These are phyloP conservation scores for Raddia distichophylla DNA, from an alignment of 176 grass and related monocot species.

Conservation along the genomic window DNA sequence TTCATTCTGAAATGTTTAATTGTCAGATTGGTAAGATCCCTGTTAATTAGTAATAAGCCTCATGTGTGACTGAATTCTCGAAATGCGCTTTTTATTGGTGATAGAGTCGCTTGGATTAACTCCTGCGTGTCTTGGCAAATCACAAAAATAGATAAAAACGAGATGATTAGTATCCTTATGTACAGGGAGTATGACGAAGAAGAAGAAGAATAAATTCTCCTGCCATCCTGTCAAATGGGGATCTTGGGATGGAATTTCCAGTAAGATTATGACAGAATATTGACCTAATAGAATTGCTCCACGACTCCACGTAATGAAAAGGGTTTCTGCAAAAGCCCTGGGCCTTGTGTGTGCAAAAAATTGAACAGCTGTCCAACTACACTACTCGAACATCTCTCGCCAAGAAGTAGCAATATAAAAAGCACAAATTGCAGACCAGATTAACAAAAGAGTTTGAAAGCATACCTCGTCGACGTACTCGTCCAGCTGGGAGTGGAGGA, in stretches of 20 bases:
- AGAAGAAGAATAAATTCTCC: too few relatives aligned
- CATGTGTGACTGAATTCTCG: too few relatives aligned
- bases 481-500: slow-evolving; percentile 88
- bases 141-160: too few relatives aligned
- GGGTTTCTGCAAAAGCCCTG: background rate
- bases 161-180: too few relatives aligned
- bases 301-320: background rate
- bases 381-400: slow-evolving; percentile 5
- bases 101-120: too few relatives aligned
- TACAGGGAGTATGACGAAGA: too few relatives aligned
- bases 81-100: too few relatives aligned
- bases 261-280: background rate
- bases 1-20: too few relatives aligned
- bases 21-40: too few relatives aligned
- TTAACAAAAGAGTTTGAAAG: background rate
- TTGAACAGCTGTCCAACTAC: slow-evolving; percentile 6
- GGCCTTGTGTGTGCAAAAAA: background rate
- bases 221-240: too few relatives aligned
- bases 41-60: too few relatives aligned
- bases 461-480: slow-evolving; percentile 98
- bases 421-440: background rate
- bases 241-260: background rate
- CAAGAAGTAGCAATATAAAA: slow-evolving; percentile 16
- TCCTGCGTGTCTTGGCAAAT: too few relatives aligned
- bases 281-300: background rate